Evolutionary conservation across 495 filamentous ascomycete genomes (phyloP), one percentile per base, ranked within the genome.

Genomic region (Copromyces sp.): DNA sequence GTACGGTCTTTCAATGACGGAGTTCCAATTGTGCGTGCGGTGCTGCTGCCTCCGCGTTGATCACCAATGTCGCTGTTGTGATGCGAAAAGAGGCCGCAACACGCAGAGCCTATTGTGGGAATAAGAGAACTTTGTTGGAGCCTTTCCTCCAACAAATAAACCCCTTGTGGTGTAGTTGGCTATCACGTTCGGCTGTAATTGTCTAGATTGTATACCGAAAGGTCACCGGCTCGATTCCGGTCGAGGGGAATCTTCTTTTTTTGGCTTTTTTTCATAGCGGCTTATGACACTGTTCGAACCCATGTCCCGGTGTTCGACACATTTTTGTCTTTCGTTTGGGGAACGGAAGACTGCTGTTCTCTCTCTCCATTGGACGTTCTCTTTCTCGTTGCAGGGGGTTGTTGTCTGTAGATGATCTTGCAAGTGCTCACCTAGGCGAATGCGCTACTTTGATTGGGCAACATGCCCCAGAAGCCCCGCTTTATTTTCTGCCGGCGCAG

Each of bases 371-470:
- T 61, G 24, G 12, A 35, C 32, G 24, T 9, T 16, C 53, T 61
- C 24, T 59, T 1, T 59, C 24, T 59, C 24, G 24, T 24, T 24
- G 24, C 24, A 24, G 24, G 24, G 24, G 24, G 24, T 11, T 47
- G n/a, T 8, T 47, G 44, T 16, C 32, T 24, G 24, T 24, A 3
- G 5, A 3, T 61, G 24, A 32, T 35, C 5, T 32, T 8, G 24
- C 32, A 61, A 32, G 24, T 16, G 17, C 44, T 71, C 74, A 73
- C 74, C 71, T 40, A 32, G 74, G 53, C 71, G 61, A 61, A 11
- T 17, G 12, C 16, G n/a, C 35, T 39, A 37, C 17, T 9, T 9
- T 37, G 39, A 61, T 61, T 61, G 53, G 53, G 32, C 12, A 32
- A 61, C 16, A 24, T 20, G 6, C 2, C 2, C 6, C 41, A 12